Evolutionary conservation across 192 early-diverging fungal species (phyloP).

Genomic region (Entophlyctis helioformis): DNA sequence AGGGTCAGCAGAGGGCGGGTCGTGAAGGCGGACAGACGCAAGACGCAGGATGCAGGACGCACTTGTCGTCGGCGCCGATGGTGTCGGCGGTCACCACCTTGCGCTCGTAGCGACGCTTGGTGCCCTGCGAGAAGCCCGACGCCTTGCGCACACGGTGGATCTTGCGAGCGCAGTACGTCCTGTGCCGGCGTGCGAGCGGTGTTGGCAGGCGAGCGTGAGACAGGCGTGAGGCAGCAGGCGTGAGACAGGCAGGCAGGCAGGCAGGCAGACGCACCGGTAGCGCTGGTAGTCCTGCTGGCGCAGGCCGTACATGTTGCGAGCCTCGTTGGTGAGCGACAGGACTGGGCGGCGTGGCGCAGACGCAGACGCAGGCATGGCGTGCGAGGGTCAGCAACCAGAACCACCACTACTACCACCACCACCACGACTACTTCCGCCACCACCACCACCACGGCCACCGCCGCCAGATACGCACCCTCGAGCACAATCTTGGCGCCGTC

Average conservation of each 20-base stretch:
- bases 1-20: background rate
- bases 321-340: conserved; percentile 32
- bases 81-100: conserved; percentile 35
- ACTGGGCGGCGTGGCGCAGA: too few species aligned
- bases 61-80: conserved; percentile 33
- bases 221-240: background rate
- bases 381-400: too few species aligned
- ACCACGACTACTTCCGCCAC: too few species aligned
- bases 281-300: conserved; percentile 70
- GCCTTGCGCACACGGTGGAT: conserved; percentile 44
- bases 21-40: background rate
- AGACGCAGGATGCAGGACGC: background rate
- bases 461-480: too few species aligned
- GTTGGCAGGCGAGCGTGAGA: too few species aligned
- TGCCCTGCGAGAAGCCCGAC: conserved; percentile 38
- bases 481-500: too few species aligned
- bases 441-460: too few species aligned
- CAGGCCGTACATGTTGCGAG: conserved; percentile 62
- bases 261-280: conserved; percentile 38
- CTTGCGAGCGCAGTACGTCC: conserved; percentile 55
- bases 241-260: background rate
- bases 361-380: too few species aligned
- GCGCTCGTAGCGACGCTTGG: conserved; percentile 25
- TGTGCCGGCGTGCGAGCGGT: conserved; percentile 4
- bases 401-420: too few species aligned